Percentiles rank a stretch among this genome's conserved stretches.
phyloP scores from a whole-genome alignment of 2,329 filamentous ascomycete species.

The Penicillium sp. region DNA sequence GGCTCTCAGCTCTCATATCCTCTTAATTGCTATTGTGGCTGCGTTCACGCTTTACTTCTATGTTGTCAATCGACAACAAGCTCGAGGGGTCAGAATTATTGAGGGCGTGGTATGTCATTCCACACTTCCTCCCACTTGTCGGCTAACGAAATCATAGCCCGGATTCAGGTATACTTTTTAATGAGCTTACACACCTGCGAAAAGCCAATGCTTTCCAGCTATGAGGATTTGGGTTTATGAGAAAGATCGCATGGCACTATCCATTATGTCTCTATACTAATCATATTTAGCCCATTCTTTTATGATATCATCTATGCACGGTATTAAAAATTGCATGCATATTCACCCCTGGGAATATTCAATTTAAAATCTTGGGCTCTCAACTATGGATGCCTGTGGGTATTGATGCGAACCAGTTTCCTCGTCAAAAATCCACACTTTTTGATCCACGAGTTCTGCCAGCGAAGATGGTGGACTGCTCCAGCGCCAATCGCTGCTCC shows the following conservation, averaged over 20 bases:
- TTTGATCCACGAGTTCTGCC: slow-evolving; percentile 16
- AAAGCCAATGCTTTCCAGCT: too few species aligned
- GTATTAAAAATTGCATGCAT: too few species aligned
- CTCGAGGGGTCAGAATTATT: slow-evolving; percentile 44
- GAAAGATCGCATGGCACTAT: too few species aligned
- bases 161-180: slow-evolving; percentile 1
- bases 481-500: not conserved
- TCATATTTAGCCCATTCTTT: too few species aligned
- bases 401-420: not conserved
- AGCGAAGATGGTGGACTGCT: slow-evolving; percentile 9
- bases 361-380: slow-evolving; percentile 4
- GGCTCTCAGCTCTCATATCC: slow-evolving; percentile 47
- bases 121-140: not conserved
- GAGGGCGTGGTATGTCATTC: slow-evolving; percentile 41
- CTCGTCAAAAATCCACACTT: slow-evolving; percentile 6
- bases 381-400: not conserved
- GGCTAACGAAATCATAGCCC: not conserved
- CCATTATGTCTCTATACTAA: too few species aligned
- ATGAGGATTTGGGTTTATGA: too few species aligned
- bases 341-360: too few species aligned
- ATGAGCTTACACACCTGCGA: not conserved
- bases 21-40: slow-evolving; percentile 52
- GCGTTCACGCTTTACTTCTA: slow-evolving; percentile 52
- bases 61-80: slow-evolving; percentile 47
- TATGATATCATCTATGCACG: too few species aligned